A percentile compares a stretch with the other conserved stretches of the same genome.
Evolutionary conservation across 441 rosid species (phyloP).

Genomic region (Euphorbia celastroides): DNA sequence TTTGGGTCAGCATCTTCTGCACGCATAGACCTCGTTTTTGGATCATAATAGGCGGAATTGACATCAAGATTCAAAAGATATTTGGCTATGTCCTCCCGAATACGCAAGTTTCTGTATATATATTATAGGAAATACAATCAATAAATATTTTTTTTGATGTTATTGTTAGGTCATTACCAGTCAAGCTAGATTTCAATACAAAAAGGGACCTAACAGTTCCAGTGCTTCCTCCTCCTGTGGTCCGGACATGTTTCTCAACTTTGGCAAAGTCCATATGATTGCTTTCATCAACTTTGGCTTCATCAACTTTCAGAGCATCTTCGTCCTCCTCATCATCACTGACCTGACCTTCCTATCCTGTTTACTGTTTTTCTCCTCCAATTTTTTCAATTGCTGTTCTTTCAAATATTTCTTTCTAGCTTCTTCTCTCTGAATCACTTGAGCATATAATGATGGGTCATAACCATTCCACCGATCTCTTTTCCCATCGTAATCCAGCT

Average conservation of each 20-base stretch:
- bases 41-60: conserved; percentile 77
- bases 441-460: conserved; percentile 50
- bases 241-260: conserved; percentile 91
- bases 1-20: conserved; percentile 70
- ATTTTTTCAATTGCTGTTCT: conserved; percentile 60
- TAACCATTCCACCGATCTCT: conserved; percentile 81
- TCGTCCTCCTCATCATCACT: conserved; percentile 65
- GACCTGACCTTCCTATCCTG: conserved; percentile 32
- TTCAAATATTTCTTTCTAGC: conserved; percentile 55
- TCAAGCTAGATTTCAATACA: not conserved
- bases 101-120: conserved; percentile 68
- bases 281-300: conserved; percentile 93
- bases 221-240: conserved; percentile 95
- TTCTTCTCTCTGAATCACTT: conserved; percentile 54
- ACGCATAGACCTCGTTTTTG: conserved; percentile 72
- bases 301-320: conserved; percentile 74
- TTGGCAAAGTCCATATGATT: conserved; percentile 90
- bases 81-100: conserved; percentile 85
- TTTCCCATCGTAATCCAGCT: conserved; percentile 75
- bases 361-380: conserved; percentile 63
- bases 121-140: not conserved
- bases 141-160: not conserved
- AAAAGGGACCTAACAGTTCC: conserved; percentile 60
- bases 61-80: conserved; percentile 81
- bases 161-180: not conserved